These are phyloP conservation scores for Pestalotiopsis sp. DNA, from an alignment of 2,329 filamentous ascomycete species.

Conservation along the genomic window DNA sequence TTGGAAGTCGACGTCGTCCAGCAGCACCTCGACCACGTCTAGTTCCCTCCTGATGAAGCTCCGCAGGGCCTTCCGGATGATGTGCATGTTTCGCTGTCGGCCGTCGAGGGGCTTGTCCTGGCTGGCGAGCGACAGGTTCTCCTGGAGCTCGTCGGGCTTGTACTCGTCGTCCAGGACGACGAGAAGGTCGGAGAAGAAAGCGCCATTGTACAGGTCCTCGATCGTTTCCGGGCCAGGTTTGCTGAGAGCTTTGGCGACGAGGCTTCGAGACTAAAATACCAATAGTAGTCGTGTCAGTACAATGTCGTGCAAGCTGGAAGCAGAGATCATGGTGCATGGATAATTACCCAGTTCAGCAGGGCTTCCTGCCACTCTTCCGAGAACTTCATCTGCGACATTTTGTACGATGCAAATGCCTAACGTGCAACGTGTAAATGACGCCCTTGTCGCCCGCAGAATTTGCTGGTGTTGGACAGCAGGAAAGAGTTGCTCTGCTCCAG, in stretches of 20 bases:
- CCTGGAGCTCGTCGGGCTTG: slow-evolving; percentile 56
- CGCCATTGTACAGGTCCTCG: slow-evolving; percentile 55
- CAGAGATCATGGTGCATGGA: too few relatives aligned
- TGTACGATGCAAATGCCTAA: neutral
- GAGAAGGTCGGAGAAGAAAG: slow-evolving; percentile 57
- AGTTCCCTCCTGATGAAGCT: slow-evolving; percentile 59
- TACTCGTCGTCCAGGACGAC: slow-evolving; percentile 62
- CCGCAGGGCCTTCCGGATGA: slow-evolving; percentile 56
- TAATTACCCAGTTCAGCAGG: slow-evolving; percentile 18
- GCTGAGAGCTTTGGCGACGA: slow-evolving; percentile 26
- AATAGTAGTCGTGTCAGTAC: neutral
- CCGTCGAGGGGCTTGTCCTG: slow-evolving; percentile 49
- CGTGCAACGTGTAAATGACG: neutral
- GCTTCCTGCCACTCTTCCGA: slow-evolving; percentile 16
- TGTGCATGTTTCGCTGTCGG: slow-evolving; percentile 50
- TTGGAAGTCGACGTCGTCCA: slow-evolving; percentile 59
- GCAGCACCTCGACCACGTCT: slow-evolving; percentile 53
- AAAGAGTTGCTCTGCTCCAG: neutral
- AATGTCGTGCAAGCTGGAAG: slow-evolving; percentile 6
- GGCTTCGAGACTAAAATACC: slow-evolving; percentile 28
- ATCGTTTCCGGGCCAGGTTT: slow-evolving; percentile 46
- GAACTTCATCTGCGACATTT: slow-evolving; percentile 16
- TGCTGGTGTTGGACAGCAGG: neutral
- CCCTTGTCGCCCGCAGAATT: neutral
- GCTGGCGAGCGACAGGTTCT: slow-evolving; percentile 37